Evolutionary conservation across 2,329 filamentous ascomycete genomes (phyloP).

Genomic region (Helicocarpus griseus): DNA sequence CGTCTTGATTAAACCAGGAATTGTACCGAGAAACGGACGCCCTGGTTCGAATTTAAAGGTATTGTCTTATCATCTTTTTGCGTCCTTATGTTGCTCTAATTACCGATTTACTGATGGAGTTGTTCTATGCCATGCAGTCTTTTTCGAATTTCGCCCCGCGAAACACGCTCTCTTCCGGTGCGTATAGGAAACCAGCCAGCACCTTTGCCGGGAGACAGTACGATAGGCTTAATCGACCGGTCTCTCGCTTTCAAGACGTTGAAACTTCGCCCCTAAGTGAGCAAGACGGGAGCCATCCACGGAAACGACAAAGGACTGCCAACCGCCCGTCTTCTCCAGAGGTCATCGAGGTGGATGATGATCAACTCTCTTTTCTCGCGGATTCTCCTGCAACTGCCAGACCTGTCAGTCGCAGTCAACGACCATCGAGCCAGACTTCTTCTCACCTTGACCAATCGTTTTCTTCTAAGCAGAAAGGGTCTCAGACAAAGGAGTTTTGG

Average conservation of each 20-base stretch:
- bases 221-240: not conserved
- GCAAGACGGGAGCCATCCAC: slow-evolving; percentile 1
- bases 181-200: not conserved
- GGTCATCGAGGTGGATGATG: slow-evolving; percentile 1
- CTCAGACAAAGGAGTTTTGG: not conserved
- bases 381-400: not conserved
- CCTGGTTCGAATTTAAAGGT: not conserved
- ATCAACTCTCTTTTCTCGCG: not conserved
- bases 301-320: slow-evolving; percentile 9
- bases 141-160: not conserved
- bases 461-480: not conserved
- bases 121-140: not conserved
- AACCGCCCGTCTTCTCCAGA: not conserved
- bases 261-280: not conserved
- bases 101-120: not conserved
- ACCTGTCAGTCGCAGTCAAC: not conserved
- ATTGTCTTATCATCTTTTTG: not conserved
- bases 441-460: not conserved
- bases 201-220: not conserved
- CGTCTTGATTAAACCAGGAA: not conserved
- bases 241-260: not conserved
- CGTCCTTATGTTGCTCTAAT: not conserved
- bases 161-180: not conserved
- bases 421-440: not conserved
- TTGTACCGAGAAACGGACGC: not conserved